Evolutionary conservation across 768 basidiomycete species (phyloP), one percentile per base, ranked within the genome.

Genomic region (Chiua virens): DNA sequence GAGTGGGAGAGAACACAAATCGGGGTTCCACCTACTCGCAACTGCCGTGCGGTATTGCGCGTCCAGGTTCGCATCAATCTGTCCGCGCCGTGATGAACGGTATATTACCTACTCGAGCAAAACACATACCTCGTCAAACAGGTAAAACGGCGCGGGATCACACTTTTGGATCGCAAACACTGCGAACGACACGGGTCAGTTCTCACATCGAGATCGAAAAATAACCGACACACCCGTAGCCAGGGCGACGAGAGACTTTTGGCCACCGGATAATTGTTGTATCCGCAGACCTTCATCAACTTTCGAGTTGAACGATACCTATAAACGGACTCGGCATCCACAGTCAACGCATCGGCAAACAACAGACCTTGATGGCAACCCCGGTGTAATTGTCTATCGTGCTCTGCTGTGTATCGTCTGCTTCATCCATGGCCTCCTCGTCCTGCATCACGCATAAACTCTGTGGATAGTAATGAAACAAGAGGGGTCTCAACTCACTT

Each of bases 151-250:
- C 0, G 97, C 96, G 2, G 97, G 97, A 63, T 99, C 97, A 65
- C 96, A 98, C 71, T 97, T 98, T 71, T 99, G 97, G 58, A 98
- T 98, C 15, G 96, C 93, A 63, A 99, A 98, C 22, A 99, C 95
- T 91, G 62, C 1, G 27, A 42, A 28, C n/a, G 13, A 17, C 38
- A 20, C 27, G 9, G 9, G 44, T 67, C 20, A 59, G 45, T 32
- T 8, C 11, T 44, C 20, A 18, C 13, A 7, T 38, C 30, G 15
- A 21, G 8, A 21, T 45, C 23, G 9, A 3, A 45, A 21, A 45
- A 14, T 36, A 10, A 7, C 14, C 11, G 55, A 73, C 53, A 25
- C 53, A 91, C 92, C 92, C 30, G 92, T 88, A 3, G 97, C 93
- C 27, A 99, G 83, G 0, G 97, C 97, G 11, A 98, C 97, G 8